Conservation (phyloP, 805 yeast species). For the Metschnikowia borealis region DNA sequence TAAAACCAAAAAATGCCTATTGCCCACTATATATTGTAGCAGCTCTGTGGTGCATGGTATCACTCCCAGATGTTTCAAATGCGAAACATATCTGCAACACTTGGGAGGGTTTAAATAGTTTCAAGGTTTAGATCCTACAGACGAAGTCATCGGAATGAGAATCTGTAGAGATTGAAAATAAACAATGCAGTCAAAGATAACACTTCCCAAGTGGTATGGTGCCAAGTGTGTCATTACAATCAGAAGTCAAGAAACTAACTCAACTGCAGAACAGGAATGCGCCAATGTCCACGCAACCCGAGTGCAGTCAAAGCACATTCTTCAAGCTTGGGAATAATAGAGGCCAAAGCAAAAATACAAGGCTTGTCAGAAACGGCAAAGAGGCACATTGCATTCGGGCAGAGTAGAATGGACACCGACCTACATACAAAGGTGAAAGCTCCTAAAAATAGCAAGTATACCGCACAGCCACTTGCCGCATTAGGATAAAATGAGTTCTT, state of each 20-base stretch:
- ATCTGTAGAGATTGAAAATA: background rate
- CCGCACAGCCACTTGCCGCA: constrained; percentile 3
- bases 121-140: too few relatives aligned
- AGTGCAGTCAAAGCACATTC: background rate
- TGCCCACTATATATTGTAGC: background rate
- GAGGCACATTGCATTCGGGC: constrained; percentile 1
- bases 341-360: background rate
- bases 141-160: background rate
- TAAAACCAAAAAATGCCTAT: background rate
- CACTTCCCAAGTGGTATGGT: too few relatives aligned
- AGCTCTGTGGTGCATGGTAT: background rate
- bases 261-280: too few relatives aligned
- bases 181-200: background rate
- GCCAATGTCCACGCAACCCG: background rate
- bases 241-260: background rate
- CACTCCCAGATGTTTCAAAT: background rate
- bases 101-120: background rate
- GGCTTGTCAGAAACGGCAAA: background rate
- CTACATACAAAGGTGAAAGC: background rate
- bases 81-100: background rate
- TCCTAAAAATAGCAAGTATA: background rate
- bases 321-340: background rate
- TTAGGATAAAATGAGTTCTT: background rate
- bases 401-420: background rate
- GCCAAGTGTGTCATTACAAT: background rate